Evolutionary conservation across 139 green algal genomes (phyloP), one percentile per base, ranked within the genome.

Genomic region (Coccomyxa sp.): DNA sequence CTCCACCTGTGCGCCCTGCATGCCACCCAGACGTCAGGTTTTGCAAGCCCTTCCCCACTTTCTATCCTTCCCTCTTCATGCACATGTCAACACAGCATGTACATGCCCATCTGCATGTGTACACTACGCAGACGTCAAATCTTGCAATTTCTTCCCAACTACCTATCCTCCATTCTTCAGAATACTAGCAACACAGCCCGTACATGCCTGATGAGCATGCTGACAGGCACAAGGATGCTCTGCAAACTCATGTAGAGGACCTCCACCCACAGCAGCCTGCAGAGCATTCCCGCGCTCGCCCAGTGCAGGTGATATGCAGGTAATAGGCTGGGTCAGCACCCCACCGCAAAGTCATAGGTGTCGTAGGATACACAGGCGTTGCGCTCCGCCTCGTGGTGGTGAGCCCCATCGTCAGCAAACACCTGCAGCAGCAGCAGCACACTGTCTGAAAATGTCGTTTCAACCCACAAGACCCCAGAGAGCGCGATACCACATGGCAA

Each of bases 401-500:
- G 34, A 14, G 14, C 41, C 1, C 14, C 35, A 54, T 34, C 35
- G 16, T 31, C 29, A 31, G 44, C 70, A 77, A 83, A 31, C 37
- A 55, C 6, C 29, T 71, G 39, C 55, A 83, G 16, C n/a, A 38
- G 18, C 78, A 73, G 70, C 69, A 83, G 39, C 37, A 34, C 35
- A 14, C 14, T 14, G 50, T 64, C 50, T n/a, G 50, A 14, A 29
- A 18, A 14, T n/a, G 50, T 18, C 50, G 14, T 64, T 18, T 18
- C 14, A 64, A 64, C 18, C 50, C 50, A 14, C 50, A 14, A 14
- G 14, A 29, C 18, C 50, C 50, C 50, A 29, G 14, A 22, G 24
- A 7, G 7, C 6, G n/a, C n/a, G n/a, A n/a, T n/a, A n/a, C n/a
- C n/a, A n/a, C 40, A 35, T 22, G 24, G 10, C 27, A 33, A 38